These are phyloP conservation scores for Reticulascus tulasneorum DNA, from an alignment of 2,329 filamentous ascomycete species.

Conservation along the genomic window DNA sequence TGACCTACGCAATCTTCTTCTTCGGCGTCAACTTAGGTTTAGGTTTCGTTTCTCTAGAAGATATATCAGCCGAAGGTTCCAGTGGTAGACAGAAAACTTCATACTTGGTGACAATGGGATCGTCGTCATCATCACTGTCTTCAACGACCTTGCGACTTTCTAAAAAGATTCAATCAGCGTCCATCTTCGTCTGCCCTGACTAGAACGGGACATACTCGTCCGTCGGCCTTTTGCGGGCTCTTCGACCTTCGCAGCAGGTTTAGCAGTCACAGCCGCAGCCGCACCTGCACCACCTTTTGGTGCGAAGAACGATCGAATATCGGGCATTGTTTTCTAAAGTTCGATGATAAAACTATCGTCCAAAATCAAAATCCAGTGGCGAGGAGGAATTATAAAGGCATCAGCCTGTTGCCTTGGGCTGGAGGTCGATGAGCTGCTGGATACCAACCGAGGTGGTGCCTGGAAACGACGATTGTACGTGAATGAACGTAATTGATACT, in stretches of 20 bases:
- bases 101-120: conserved; percentile 43
- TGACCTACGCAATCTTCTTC: conserved; percentile 52
- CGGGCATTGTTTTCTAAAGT: conserved; percentile 63
- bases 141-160: conserved; percentile 68
- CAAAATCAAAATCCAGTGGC: too few relatives aligned
- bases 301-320: conserved; percentile 90
- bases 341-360: neutral
- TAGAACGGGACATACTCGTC: too few relatives aligned
- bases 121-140: conserved; percentile 77
- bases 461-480: conserved; percentile 3
- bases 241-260: conserved; percentile 41
- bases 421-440: neutral
- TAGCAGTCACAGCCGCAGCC: too few relatives aligned
- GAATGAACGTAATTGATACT: conserved; percentile 9
- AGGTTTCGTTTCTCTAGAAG: conserved; percentile 1
- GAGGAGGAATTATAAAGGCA: neutral
- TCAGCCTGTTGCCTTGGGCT: conserved; percentile 7
- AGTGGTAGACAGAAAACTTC: conserved; percentile 18
- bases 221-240: conserved; percentile 40
- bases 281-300: conserved; percentile 64
- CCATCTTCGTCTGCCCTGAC: too few relatives aligned
- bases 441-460: conserved; percentile 4
- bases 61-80: too few relatives aligned
- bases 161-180: too few relatives aligned
- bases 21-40: conserved; percentile 42